Conservation (phyloP, 352 stramenopile genomes). For the Bremia lactucae region DNA sequence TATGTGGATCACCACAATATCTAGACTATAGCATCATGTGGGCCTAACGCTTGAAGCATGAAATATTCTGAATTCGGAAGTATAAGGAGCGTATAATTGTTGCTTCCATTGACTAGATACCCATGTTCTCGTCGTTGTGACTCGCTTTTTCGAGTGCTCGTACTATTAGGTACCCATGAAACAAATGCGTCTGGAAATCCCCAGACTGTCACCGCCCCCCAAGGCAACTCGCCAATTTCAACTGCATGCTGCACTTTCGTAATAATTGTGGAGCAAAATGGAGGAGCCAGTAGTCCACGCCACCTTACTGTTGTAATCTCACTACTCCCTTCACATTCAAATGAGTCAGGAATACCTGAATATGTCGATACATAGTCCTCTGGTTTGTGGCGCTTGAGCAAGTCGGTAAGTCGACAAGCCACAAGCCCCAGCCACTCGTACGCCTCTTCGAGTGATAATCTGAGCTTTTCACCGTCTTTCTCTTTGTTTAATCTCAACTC, state of each 20-base stretch:
- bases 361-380: conserved; percentile 81
- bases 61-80: conserved; percentile 67
- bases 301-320: conserved; percentile 52
- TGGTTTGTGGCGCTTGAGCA: conserved; percentile 36
- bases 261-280: conserved; percentile 43
- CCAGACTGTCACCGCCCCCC: conserved; percentile 69
- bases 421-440: conserved; percentile 77
- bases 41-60: conserved; percentile 50
- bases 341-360: conserved; percentile 26
- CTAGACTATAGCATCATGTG: conserved; percentile 54
- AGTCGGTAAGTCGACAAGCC: conserved; percentile 39
- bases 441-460: conserved; percentile 31
- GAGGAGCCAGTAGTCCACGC: conserved; percentile 53
- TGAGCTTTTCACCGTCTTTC: conserved; percentile 16
- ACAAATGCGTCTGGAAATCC: conserved; percentile 63
- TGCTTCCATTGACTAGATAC: conserved; percentile 62
- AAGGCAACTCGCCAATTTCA: conserved; percentile 37
- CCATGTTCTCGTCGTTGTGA: conserved; percentile 45
- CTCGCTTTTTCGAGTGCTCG: conserved; percentile 13
- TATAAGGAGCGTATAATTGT: conserved; percentile 66
- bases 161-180: conserved; percentile 41
- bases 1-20: conserved; percentile 2
- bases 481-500: conserved; percentile 6
- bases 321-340: conserved; percentile 23
- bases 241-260: conserved; percentile 42